Conservation (phyloP, 805 yeast species). For the Wilhelminamyces savonicus region DNA sequence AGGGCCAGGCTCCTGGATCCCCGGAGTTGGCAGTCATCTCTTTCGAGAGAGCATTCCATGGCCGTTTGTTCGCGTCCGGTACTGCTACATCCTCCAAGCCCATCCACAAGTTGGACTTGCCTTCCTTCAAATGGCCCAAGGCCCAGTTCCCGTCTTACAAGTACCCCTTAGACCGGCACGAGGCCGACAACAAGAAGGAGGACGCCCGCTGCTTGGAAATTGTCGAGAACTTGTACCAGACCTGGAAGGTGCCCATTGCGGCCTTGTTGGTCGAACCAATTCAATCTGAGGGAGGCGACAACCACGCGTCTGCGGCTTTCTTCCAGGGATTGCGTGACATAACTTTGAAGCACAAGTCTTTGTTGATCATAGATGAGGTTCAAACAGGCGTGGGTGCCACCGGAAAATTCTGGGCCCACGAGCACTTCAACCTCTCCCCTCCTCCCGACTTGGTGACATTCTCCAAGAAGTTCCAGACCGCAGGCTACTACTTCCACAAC, state of each 20-base stretch:
- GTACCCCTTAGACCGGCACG: slow-evolving; percentile 73
- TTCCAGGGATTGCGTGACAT: slow-evolving; percentile 80
- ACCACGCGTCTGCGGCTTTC: slow-evolving; percentile 71
- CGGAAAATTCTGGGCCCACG: slow-evolving; percentile 84
- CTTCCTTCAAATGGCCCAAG: slow-evolving; percentile 95
- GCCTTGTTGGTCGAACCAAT: slow-evolving; percentile 88
- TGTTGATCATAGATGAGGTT: slow-evolving; percentile 78
- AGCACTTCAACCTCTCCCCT: slow-evolving; percentile 68
- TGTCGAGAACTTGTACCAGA: slow-evolving; percentile 63
- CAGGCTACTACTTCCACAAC: slow-evolving; percentile 78
- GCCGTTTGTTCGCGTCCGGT: slow-evolving; percentile 87
- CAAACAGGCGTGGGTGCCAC: slow-evolving; percentile 91
- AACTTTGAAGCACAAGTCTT: slow-evolving; percentile 62
- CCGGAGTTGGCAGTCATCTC: slow-evolving; percentile 83
- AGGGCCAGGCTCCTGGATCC: slow-evolving; percentile 79
- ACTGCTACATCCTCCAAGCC: slow-evolving; percentile 93
- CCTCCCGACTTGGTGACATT: slow-evolving; percentile 83
- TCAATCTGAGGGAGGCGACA: slow-evolving; percentile 90
- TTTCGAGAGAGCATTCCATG: slow-evolving; percentile 88
- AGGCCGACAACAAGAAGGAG: slow-evolving; percentile 61
- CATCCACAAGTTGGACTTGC: slow-evolving; percentile 86
- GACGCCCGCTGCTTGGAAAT: slow-evolving; percentile 75
- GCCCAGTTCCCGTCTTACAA: slow-evolving; percentile 84
- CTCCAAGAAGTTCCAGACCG: slow-evolving; percentile 85
- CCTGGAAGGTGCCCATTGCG: slow-evolving; percentile 75